Evolutionary conservation across 2,329 filamentous ascomycete genomes (phyloP).

Genomic region (Gliomastix tumulicola): DNA sequence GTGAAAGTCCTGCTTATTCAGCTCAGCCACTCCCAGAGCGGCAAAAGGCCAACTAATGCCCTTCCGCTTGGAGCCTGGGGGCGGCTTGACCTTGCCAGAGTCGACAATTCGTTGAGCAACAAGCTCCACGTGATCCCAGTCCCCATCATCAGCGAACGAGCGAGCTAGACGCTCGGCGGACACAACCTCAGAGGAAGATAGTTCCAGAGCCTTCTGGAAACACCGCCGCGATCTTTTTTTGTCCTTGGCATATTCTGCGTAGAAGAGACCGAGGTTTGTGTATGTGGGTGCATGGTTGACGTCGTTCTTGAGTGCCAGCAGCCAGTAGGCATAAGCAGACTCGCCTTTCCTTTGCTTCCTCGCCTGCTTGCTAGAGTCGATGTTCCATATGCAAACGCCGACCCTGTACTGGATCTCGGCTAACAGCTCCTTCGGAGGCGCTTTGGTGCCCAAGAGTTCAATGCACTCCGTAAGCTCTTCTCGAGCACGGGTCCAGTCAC

Average conservation of each 20-base stretch:
- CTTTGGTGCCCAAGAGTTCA: constrained; percentile 42
- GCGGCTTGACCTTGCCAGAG: constrained; percentile 85
- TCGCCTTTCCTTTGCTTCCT: constrained; percentile 70
- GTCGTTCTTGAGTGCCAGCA: constrained; percentile 78
- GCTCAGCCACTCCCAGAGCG: constrained; percentile 84
- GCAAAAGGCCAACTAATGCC: constrained; percentile 95
- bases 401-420: constrained; percentile 83
- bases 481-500: constrained; percentile 63
- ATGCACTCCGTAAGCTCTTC: constrained; percentile 66
- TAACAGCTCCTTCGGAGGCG: constrained; percentile 56
- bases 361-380: constrained; percentile 65
- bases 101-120: constrained; percentile 87
- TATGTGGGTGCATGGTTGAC: constrained; percentile 86
- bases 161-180: constrained; percentile 82
- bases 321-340: constrained; percentile 70
- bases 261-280: constrained; percentile 84
- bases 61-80: constrained; percentile 87
- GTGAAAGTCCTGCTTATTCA: constrained; percentile 87
- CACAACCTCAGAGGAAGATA: constrained; percentile 78
- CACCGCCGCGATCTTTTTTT: constrained; percentile 81
- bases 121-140: constrained; percentile 95
- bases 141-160: constrained; percentile 80
- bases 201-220: constrained; percentile 92
- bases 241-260: constrained; percentile 84
- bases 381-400: constrained; percentile 80